Evolutionary conservation across 768 basidiomycete species (phyloP), one percentile per base, ranked within the genome.

Genomic region (Phaeotremella skinneri): DNA sequence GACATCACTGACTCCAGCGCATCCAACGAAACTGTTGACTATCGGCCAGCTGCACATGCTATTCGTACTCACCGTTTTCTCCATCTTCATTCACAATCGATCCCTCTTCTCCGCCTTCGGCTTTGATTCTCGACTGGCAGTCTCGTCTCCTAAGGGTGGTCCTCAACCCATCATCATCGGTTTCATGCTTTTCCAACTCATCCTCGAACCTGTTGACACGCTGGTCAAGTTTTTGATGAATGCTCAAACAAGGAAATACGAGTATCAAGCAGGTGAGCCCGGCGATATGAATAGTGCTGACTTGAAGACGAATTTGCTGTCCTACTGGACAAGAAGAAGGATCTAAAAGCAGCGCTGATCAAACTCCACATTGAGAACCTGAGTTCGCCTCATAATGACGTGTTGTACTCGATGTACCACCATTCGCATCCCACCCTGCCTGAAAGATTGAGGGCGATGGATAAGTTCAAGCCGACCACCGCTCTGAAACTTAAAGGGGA

Each of bases 321-420:
- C 21, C 81, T 88, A 30, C 85, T 97, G 32, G 87, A 86, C 20
- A 82, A 85, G 59, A 73, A 69, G 55, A 58, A 62, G 14, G 72
- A 72, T n/a, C 68, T 76, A 23, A 59, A 63, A 17, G 56, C 62
- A 16, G 91, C 93, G 23, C 81, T 98, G 58, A 83, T 90, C 64
- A 82, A 85, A 48, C 82, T 98, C 21, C 93, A 97, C 71, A 87
- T 90, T 58, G 88, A 93, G 81, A 97, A 98, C 74, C 74, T 96
- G 69, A 88, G 88, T 49, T 91, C 90, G 1, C 89, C 96, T 48
- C 91, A 91, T 86, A 90, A 91, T 14, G 92, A 96, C 75, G 90
- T 89, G 88, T 77, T 91, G 85, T 96, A 94, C 79, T 96, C 91
- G 51, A 89, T 90, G 21, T 96, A 91, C 68, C 91, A 96, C 76